These are phyloP conservation scores for Cantharellus cinnabarinus DNA, from an alignment of 768 basidiomycete species.

Conservation along the genomic window DNA sequence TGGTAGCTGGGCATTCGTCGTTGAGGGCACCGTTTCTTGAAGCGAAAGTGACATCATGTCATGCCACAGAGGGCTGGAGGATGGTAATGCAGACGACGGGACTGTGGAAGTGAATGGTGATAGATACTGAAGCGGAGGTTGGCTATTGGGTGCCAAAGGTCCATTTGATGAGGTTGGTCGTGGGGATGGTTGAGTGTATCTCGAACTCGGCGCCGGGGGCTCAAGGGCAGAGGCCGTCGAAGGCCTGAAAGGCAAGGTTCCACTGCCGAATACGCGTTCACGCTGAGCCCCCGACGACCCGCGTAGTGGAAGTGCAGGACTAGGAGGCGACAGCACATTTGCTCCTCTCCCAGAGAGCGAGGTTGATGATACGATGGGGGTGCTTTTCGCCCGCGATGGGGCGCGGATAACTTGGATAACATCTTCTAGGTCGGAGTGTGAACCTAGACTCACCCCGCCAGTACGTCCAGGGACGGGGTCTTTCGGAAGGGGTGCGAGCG, in stretches of 20 bases:
- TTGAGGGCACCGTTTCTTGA: not conserved
- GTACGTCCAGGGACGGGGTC: not conserved
- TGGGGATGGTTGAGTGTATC: not conserved
- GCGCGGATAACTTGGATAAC: not conserved
- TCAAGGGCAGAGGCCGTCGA: not conserved
- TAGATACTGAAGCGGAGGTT: not conserved
- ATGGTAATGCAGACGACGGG: no score
- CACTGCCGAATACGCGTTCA: not conserved
- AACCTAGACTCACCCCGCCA: not conserved
- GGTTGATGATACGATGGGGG: not conserved
- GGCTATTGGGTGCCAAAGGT: not conserved
- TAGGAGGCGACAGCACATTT: not conserved
- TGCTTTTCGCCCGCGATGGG: constrained; percentile 1
- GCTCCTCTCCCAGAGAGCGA: not conserved
- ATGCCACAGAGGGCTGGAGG: not conserved
- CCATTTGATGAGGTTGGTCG: not conserved
- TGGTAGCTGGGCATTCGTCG: not conserved
- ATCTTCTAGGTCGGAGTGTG: not conserved
- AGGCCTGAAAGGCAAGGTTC: not conserved
- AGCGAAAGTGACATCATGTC: not conserved
- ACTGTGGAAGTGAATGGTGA: not conserved
- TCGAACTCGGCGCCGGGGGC: not conserved
- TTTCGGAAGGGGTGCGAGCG: not conserved
- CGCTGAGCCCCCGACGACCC: not conserved
- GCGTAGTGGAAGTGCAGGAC: not conserved